Conservation (phyloP, 208 protist genomes). For the Phytomonas sp. region DNA sequence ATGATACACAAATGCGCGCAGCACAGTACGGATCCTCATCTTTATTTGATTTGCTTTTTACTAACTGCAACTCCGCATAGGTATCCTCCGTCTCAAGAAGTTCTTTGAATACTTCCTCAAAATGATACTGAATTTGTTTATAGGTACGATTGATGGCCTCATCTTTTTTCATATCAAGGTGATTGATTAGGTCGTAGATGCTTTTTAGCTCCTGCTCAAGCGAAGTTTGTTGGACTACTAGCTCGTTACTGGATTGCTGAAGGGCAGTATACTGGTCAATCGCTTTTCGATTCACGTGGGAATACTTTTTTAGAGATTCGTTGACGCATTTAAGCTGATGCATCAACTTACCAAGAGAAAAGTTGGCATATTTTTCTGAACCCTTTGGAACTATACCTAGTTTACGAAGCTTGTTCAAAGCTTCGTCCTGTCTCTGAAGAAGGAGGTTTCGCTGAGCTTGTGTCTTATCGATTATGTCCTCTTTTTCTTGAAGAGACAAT, state of each 20-base stretch:
- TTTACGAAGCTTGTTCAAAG: conserved; percentile 83
- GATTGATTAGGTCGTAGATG: conserved; percentile 93
- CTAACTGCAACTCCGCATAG: conserved; percentile 73
- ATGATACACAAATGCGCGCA: conserved; percentile 89
- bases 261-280: conserved; percentile 95
- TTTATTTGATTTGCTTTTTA: conserved; percentile 17
- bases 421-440: conserved; percentile 79
- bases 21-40: conserved; percentile 82
- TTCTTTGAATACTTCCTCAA: conserved; percentile 95
- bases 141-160: conserved; percentile 97
- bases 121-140: conserved; percentile 95
- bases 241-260: conserved; percentile 73
- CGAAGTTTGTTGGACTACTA: conserved; percentile 71
- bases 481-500: conserved; percentile 43
- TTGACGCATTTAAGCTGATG: conserved; percentile 66
- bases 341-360: conserved; percentile 75
- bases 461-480: conserved; percentile 43
- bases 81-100: conserved; percentile 90
- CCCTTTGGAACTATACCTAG: conserved; percentile 59
- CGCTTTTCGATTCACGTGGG: conserved; percentile 98
- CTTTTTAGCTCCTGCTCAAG: conserved; percentile 75
- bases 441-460: conserved; percentile 62
- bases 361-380: conserved; percentile 28
- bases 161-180: conserved; percentile 95
- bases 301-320: conserved; percentile 82